Evolutionary conservation across 2,329 filamentous ascomycete genomes (phyloP).

Genomic region (Dactylonectria estremocensis): DNA sequence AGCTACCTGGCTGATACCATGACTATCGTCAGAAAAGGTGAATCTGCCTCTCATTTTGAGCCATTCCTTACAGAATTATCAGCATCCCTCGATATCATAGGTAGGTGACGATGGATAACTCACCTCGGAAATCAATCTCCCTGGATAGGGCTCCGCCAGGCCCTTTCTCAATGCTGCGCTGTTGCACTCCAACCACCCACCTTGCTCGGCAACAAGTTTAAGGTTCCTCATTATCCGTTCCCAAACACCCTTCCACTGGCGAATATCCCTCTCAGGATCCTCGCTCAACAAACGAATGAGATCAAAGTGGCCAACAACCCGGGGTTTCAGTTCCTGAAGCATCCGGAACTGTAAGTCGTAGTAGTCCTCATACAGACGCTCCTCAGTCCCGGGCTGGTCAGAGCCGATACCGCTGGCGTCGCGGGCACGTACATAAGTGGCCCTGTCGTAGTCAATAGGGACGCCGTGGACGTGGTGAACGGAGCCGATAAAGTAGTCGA

Average conservation of each 20-base stretch:
- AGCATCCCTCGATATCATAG: neutral
- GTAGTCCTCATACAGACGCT: conserved; percentile 84
- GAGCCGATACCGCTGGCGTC: conserved; percentile 44
- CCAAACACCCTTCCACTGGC: conserved; percentile 78
- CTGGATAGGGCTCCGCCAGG: conserved; percentile 90
- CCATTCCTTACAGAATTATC: conserved; percentile 71
- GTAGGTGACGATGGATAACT: conserved; percentile 45
- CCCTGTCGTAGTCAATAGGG: conserved; percentile 88
- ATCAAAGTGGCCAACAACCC: conserved; percentile 94
- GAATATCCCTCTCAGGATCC: conserved; percentile 74
- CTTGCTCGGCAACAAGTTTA: conserved; percentile 77
- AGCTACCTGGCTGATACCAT: conserved; percentile 89
- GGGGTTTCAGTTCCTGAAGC: conserved; percentile 79
- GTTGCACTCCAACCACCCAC: conserved; percentile 91
- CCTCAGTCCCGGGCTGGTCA: conserved; percentile 67
- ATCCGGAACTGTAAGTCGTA: conserved; percentile 91
- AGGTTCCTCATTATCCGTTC: conserved; percentile 81
- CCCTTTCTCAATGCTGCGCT: conserved; percentile 91
- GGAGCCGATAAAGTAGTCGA: conserved; percentile 95
- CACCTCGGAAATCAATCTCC: conserved; percentile 82
- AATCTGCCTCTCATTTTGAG: conserved; percentile 82
- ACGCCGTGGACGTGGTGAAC: conserved; percentile 90
- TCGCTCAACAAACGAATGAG: conserved; percentile 86
- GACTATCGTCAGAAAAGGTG: conserved; percentile 95
- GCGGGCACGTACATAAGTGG: conserved; percentile 71